These are phyloP conservation scores for Cenchrus purpureus DNA, from an alignment of 176 grass and related monocot genomes.

Conservation along the genomic window DNA sequence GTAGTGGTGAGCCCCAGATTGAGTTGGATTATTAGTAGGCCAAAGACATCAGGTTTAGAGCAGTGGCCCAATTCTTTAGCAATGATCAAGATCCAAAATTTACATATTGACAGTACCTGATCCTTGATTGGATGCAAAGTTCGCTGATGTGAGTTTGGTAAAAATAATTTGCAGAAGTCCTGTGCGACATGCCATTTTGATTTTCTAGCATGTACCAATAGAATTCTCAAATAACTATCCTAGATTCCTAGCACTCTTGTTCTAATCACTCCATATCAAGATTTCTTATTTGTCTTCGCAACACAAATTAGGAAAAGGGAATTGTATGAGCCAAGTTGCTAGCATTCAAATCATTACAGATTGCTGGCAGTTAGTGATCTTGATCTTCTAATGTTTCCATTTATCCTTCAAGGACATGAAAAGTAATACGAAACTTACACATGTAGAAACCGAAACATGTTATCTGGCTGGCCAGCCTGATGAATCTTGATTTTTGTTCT, in stretches of 20 bases:
- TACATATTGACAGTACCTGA: background rate
- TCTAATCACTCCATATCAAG: background rate
- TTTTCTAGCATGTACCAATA: background rate
- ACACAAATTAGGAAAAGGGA: background rate
- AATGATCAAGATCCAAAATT: background rate
- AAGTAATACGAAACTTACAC: background rate
- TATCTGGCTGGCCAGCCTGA: background rate
- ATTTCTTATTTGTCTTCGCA: background rate
- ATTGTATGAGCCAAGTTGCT: background rate
- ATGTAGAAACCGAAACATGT: background rate
- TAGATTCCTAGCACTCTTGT: background rate
- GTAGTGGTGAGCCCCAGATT: background rate
- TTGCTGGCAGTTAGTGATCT: background rate
- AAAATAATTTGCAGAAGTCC: background rate
- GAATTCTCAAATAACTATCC: background rate
- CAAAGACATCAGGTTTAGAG: background rate
- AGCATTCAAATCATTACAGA: background rate
- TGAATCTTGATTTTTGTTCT: background rate
- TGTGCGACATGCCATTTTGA: background rate
- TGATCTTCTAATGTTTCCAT: background rate
- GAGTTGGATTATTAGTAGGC: background rate
- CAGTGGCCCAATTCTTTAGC: background rate
- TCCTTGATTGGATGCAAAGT: background rate
- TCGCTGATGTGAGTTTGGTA: background rate
- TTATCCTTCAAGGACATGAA: background rate